Evolutionary conservation across 2,329 filamentous ascomycete species (phyloP).

Genomic region (Diplocarpon mali): DNA sequence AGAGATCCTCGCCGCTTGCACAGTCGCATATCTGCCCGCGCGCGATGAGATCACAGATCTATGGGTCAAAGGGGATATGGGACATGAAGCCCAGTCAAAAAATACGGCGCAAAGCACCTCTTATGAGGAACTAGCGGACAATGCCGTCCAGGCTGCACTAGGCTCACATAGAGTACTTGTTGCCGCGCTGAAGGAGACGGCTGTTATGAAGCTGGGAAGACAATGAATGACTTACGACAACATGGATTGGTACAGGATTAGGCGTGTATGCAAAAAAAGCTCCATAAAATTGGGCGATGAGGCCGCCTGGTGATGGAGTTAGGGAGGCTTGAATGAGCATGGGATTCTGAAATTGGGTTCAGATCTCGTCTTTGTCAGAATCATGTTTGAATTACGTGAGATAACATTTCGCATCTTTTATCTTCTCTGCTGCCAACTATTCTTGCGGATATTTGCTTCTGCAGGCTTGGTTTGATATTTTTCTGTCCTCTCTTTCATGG

Average conservation of each 20-base stretch:
- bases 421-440: not conserved
- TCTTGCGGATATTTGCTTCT: not conserved
- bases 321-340: constrained; percentile 2
- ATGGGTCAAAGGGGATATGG: constrained; percentile 74
- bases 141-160: constrained; percentile 50
- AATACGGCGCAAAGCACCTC: constrained; percentile 27
- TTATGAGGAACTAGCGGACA: constrained; percentile 46
- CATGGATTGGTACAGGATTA: not conserved
- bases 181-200: constrained; percentile 49
- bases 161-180: constrained; percentile 48
- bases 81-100: constrained; percentile 26
- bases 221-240: constrained; percentile 10
- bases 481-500: not conserved
- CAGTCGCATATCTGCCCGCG: constrained; percentile 77
- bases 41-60: constrained; percentile 89
- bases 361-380: constrained; percentile 1
- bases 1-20: constrained; percentile 69
- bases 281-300: constrained; percentile 7
- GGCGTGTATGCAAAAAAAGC: constrained; percentile 8
- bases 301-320: constrained; percentile 8
- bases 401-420: constrained; percentile 1
- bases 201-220: constrained; percentile 28
- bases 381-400: constrained; percentile 1
- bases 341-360: constrained; percentile 3
- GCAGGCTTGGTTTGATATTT: not conserved